Evolutionary conservation across 2,329 filamentous ascomycete genomes (phyloP), one percentile per base, ranked within the genome.

Genomic region (Alternaria ventricosa): DNA sequence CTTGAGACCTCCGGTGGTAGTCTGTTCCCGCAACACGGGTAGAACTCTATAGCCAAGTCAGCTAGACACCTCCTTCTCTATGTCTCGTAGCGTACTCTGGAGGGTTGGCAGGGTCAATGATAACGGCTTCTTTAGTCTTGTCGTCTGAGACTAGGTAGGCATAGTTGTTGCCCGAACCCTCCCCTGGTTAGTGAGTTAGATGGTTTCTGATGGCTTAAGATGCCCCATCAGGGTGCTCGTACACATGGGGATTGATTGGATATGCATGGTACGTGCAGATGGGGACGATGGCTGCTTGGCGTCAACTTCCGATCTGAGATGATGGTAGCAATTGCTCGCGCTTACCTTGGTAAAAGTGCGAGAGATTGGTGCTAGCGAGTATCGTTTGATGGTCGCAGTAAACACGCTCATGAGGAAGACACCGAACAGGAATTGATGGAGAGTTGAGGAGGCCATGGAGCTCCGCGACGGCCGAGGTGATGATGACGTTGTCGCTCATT

Each of bases 201-300:
- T 8, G 6, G 62, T 28, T 41, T 22, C 6, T 27, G 10, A 45
- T 23, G 7, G n/a, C 18, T 12, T 11, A 3, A 23, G 5, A 46
- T 44, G 41, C 49, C 54, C 57, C 61, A 71, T 67, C 56, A 57
- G 49, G 67, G 69, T 74, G 63, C 70, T 74, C 65, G 84, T 87
- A 94, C 92, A 95, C 92, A 96, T 95, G 61, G 92, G 92, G 82
- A 96, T 95, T 71, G 91, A 92, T 82, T 92, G 88, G 83, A 95
- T 91, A 87, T 95, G 92, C 92, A 96, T 96, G 70, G 83, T 82
- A 82, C 86, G 86, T 67, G 72, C 58, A 28, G 66, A 61, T 46
- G 68, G 54, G 10, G 46, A 50, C 27, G 56, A 55, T 64, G 72
- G 71, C 78, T 80, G 57, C 61, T 65, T 53, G 45, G 62, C 57